These are phyloP conservation scores for Gremmenia infestans DNA, from an alignment of 2,329 filamentous ascomycete genomes.

Conservation along the genomic window DNA sequence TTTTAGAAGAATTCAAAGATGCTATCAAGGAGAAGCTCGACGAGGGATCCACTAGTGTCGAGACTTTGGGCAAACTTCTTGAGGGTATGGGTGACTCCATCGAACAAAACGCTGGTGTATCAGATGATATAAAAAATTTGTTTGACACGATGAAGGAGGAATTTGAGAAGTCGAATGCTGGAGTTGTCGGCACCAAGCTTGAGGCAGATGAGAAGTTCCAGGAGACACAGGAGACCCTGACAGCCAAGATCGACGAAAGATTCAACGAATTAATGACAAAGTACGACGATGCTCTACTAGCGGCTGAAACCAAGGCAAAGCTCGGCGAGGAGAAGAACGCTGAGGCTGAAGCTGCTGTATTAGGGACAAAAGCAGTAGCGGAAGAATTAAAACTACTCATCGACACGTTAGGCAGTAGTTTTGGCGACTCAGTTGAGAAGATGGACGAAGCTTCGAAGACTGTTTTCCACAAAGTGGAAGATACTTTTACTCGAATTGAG, in stretches of 20 bases:
- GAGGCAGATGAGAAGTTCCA: constrained; percentile 76
- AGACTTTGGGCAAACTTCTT: constrained; percentile 66
- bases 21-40: constrained; percentile 72
- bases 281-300: constrained; percentile 78
- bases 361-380: constrained; percentile 70
- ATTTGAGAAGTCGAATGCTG: constrained; percentile 79
- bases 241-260: constrained; percentile 56
- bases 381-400: constrained; percentile 85
- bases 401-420: constrained; percentile 74
- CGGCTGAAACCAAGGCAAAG: constrained; percentile 68
- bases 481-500: constrained; percentile 70
- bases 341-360: constrained; percentile 68
- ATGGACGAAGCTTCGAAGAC: constrained; percentile 84
- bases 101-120: constrained; percentile 50
- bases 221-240: constrained; percentile 48
- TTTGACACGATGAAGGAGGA: constrained; percentile 74
- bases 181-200: constrained; percentile 75
- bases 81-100: constrained; percentile 61
- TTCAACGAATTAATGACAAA: constrained; percentile 76
- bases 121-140: constrained; percentile 65
- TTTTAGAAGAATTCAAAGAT: constrained; percentile 73
- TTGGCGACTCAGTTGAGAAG: constrained; percentile 80
- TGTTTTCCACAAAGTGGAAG: constrained; percentile 77
- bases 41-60: constrained; percentile 67
- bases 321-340: constrained; percentile 68